Base-by-base conservation (phyloP, 257 asterid genomes). In the Paraleonurus japonicus region DNA sequence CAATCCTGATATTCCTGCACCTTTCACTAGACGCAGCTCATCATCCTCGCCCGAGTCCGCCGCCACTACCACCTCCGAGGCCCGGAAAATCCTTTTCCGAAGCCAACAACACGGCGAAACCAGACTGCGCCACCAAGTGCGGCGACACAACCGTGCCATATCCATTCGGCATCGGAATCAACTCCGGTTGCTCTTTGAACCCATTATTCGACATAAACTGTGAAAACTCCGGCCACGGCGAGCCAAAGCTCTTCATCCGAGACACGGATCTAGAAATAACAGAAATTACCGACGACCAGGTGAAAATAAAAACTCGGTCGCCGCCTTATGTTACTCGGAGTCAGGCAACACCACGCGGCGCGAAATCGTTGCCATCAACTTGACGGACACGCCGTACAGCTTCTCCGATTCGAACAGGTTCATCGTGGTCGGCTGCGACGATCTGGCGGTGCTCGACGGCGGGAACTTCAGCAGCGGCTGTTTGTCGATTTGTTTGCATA, bases 361-460 rank as follows among this genome's bases (percentile, higher is more conserved):
- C 4, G 22, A 60, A 10, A 19, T 37, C 6, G 73, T 54, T 0
- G n/a, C 68, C 24, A 28, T 76, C 65, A 11, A 73, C 13, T 50
- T 80, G 5, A 3, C 63, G 6, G 1, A 13, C 0, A 54, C 80
- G 4, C 73, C 86, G 5, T 84, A 35, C 13, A 33, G 82, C 27
- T 79, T 75, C 45, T 83, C 90, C 2, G 78, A 72, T 11, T 33
- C 11, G 24, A 86, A 86, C 72, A 78, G 30, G 72, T 79, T 82
- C 64, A 82, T 74, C 0, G 71, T 76, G 10, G 23, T 86, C 4
- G 92, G 95, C 0, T 88, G 95, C 47, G 87, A 82, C 22, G 89
- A 88, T 5, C 4, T 70, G 5, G 76, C 77, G 0, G 0, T 81
- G 15, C 72, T 84, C 3, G 7, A 7, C 10, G 85, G 81, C 5